A percentile compares a stretch with the other conserved stretches of the same genome.
phyloP scores from a whole-genome alignment of 495 filamentous ascomycete species.

The Aspergillus asperescens region DNA sequence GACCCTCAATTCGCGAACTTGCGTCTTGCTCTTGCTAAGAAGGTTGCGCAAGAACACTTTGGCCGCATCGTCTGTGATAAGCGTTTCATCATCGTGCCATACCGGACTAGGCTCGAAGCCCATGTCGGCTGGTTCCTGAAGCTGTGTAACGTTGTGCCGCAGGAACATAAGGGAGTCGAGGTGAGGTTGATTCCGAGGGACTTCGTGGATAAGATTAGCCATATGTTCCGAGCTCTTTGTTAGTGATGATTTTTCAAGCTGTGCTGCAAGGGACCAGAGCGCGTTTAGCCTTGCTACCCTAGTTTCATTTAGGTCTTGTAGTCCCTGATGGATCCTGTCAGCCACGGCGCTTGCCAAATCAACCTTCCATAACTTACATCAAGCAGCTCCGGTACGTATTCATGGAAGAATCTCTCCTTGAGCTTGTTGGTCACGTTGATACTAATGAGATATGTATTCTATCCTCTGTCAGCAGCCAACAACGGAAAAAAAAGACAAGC shows the following conservation, averaged over 20 bases:
- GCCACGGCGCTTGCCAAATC: background rate
- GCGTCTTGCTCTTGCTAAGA: slow-evolving; percentile 79
- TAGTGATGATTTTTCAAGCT: slow-evolving; percentile 71
- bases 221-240: slow-evolving; percentile 65
- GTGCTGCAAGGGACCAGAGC: slow-evolving; percentile 73
- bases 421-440: slow-evolving; percentile 96
- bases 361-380: slow-evolving; percentile 56
- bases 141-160: slow-evolving; percentile 75
- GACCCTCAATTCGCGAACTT: slow-evolving; percentile 68
- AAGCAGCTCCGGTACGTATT: slow-evolving; percentile 90
- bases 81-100: slow-evolving; percentile 88
- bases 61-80: slow-evolving; percentile 75
- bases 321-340: slow-evolving; percentile 42
- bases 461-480: slow-evolving; percentile 16
- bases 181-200: slow-evolving; percentile 79
- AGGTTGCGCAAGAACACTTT: slow-evolving; percentile 90
- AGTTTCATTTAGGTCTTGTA: slow-evolving; percentile 90
- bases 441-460: slow-evolving; percentile 91
- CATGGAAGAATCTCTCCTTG: slow-evolving; percentile 93
- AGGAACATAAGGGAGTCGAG: slow-evolving; percentile 98
- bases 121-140: slow-evolving; percentile 77
- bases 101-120: slow-evolving; percentile 91
- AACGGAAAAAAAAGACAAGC: background rate
- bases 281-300: slow-evolving; percentile 75
- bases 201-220: slow-evolving; percentile 66